Conservation (phyloP, 2,329 filamentous ascomycete species). For the Penicillium digitatum region DNA sequence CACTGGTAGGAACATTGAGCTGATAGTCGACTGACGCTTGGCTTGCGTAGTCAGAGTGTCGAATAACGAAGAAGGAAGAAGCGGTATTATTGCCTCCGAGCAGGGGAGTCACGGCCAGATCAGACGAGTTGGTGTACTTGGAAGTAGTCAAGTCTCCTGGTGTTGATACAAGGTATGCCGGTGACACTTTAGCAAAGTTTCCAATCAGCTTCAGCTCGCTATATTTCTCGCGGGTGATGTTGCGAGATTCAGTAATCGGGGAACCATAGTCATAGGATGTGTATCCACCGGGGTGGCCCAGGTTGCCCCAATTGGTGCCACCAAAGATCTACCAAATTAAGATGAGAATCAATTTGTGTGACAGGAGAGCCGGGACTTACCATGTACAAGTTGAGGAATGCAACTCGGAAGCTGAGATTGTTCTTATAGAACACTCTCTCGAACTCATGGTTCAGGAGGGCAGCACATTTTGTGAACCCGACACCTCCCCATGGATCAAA, state of each 20-base stretch:
- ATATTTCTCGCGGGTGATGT: constrained; percentile 69
- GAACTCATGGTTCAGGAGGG: constrained; percentile 67
- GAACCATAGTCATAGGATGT: constrained; percentile 61
- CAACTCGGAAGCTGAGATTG: constrained; percentile 61
- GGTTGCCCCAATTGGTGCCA: constrained; percentile 80
- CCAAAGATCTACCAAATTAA: constrained; percentile 55
- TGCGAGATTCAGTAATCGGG: constrained; percentile 65
- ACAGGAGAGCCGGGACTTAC: constrained; percentile 34
- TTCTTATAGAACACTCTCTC: constrained; percentile 79
- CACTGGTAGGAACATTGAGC: constrained; percentile 52
- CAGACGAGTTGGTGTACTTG: constrained; percentile 52
- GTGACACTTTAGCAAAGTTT: constrained; percentile 70
- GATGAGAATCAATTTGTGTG: background rate
- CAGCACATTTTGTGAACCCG: constrained; percentile 64
- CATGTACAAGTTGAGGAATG: constrained; percentile 73
- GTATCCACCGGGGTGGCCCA: constrained; percentile 65
- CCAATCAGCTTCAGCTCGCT: constrained; percentile 72
- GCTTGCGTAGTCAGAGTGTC: constrained; percentile 64
- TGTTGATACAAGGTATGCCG: constrained; percentile 61
- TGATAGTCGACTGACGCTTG: constrained; percentile 58
- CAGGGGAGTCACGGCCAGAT: constrained; percentile 59
- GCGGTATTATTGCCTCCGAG: constrained; percentile 49
- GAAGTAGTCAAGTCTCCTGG: constrained; percentile 45
- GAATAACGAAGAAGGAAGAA: constrained; percentile 56
- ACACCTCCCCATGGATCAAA: constrained; percentile 72